phyloP scores from a whole-genome alignment of 2,329 filamentous ascomycete genomes.

The Paramyrothecium roridum region DNA sequence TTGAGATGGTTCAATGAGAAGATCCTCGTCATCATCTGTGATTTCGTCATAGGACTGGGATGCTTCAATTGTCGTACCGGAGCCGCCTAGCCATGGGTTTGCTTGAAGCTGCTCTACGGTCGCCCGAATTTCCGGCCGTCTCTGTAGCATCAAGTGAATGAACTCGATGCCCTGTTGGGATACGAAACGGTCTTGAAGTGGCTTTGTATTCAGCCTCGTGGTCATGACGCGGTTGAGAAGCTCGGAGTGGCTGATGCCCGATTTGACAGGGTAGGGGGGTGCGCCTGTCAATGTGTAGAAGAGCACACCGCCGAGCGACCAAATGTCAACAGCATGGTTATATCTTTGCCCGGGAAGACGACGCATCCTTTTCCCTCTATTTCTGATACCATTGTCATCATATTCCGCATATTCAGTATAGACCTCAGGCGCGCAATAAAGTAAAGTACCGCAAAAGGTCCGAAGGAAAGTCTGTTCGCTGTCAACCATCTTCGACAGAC shows the following conservation, averaged over 20 bases:
- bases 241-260: slow-evolving; percentile 72
- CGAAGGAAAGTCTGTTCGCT: slow-evolving; percentile 89
- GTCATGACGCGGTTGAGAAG: slow-evolving; percentile 88
- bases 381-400: slow-evolving; percentile 66
- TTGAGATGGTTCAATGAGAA: slow-evolving; percentile 59
- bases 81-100: slow-evolving; percentile 68
- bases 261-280: slow-evolving; percentile 78
- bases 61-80: slow-evolving; percentile 22
- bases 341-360: slow-evolving; percentile 65
- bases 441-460: slow-evolving; percentile 91
- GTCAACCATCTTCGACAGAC: slow-evolving; percentile 89
- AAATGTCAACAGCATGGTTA: slow-evolving; percentile 89
- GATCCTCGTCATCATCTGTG: slow-evolving; percentile 57
- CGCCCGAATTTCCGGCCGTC: slow-evolving; percentile 74
- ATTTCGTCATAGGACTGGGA: slow-evolving; percentile 58
- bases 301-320: slow-evolving; percentile 90
- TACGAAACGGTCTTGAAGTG: slow-evolving; percentile 56
- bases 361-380: slow-evolving; percentile 60
- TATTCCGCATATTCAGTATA: slow-evolving; percentile 72
- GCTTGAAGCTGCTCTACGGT: slow-evolving; percentile 66
- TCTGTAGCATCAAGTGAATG: slow-evolving; percentile 73
- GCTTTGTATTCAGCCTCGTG: slow-evolving; percentile 61
- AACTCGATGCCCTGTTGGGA: slow-evolving; percentile 71
- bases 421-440: slow-evolving; percentile 96
- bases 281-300: slow-evolving; percentile 79